Evolutionary conservation across 805 yeast species (phyloP).

Genomic region (Starmerella stigmatis): DNA sequence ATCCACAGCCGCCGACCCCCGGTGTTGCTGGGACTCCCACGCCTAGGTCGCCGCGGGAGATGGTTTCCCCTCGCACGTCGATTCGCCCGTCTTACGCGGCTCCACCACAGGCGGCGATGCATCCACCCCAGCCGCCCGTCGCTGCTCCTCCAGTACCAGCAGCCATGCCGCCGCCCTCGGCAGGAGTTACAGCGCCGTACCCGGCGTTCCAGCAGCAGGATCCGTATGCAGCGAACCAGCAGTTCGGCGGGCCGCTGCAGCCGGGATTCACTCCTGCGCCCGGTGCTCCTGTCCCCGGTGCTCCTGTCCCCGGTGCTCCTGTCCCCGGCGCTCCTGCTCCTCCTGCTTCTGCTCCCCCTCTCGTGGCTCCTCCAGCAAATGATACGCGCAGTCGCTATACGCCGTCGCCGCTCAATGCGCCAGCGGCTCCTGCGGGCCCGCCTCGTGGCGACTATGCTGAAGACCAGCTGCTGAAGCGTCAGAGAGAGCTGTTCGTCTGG

Average conservation of each 20-base stretch:
- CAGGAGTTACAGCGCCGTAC: too few relatives aligned
- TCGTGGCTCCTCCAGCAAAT: background rate
- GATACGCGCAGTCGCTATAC: conserved; percentile 1
- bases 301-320: conserved; percentile 4
- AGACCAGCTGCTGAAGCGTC: conserved; percentile 41
- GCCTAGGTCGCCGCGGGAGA: background rate
- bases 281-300: too few relatives aligned
- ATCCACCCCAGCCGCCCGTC: too few relatives aligned
- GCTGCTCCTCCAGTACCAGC: too few relatives aligned
- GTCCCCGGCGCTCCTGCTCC: background rate
- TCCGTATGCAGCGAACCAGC: too few relatives aligned
- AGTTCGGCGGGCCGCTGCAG: too few relatives aligned
- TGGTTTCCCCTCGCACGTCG: background rate
- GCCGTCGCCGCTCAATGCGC: conserved; percentile 3
- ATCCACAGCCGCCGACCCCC: background rate
- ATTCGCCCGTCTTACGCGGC: background rate
- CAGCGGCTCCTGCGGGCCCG: background rate
- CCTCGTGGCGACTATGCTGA: conserved; percentile 14
- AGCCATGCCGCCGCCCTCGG: too few relatives aligned
- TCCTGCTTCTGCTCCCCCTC: conserved; percentile 1
- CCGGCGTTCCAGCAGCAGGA: too few relatives aligned
- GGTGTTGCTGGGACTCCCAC: background rate
- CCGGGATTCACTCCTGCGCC: too few relatives aligned
- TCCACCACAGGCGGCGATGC: background rate
- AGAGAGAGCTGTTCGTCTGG: conserved; percentile 37